Conservation (phyloP, 495 filamentous ascomycete species). For the Penicillium manginii region DNA sequence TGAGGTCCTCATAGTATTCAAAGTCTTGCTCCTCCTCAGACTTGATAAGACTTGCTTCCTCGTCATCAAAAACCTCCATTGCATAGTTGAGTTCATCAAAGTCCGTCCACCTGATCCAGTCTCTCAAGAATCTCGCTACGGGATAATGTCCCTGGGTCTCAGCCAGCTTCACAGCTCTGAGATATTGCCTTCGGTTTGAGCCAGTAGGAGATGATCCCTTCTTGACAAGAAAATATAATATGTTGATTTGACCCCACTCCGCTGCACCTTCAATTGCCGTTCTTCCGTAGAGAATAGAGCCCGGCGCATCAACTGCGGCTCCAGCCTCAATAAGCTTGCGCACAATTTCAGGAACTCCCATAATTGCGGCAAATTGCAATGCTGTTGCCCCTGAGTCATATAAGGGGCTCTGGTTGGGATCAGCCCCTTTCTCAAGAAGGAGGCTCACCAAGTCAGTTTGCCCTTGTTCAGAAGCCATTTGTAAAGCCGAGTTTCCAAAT, state of each 20-base stretch:
- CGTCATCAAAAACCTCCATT: neutral
- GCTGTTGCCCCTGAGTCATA: neutral
- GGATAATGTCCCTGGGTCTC: neutral
- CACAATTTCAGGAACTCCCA: neutral
- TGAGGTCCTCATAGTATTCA: too few species aligned
- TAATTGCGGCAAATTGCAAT: neutral
- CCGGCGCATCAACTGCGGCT: neutral
- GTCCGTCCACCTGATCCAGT: neutral
- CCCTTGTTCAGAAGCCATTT: neutral
- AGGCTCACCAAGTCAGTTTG: neutral
- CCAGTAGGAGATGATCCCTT: neutral
- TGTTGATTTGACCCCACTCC: slow-evolving; percentile 1
- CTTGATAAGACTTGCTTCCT: too few species aligned
- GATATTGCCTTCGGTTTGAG: neutral
- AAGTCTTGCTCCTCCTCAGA: too few species aligned
- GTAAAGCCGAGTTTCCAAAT: neutral
- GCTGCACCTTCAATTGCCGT: slow-evolving; percentile 6
- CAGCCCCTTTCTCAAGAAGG: neutral
- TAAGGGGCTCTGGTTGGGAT: neutral
- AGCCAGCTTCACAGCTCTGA: neutral
- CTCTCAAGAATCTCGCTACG: neutral
- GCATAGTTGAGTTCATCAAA: neutral
- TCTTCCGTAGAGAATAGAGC: neutral
- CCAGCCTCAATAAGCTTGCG: neutral
- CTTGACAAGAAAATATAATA: neutral